These are phyloP conservation scores for Sphagnum contortum DNA, from an alignment of 225 moss, liverwort and hornwort genomes.

Conservation along the genomic window DNA sequence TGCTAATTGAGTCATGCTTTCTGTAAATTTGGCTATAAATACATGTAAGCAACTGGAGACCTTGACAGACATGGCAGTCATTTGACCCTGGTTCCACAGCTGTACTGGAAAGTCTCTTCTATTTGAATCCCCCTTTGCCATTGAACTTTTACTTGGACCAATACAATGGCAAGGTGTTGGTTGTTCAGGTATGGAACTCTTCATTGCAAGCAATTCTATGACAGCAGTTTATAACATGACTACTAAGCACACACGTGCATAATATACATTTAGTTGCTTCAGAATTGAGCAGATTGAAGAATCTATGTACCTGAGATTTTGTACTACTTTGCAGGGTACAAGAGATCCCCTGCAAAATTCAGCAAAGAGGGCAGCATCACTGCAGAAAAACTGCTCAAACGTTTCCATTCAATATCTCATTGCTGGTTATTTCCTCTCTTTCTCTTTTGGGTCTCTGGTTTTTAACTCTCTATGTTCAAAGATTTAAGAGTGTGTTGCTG, in stretches of 20 bases:
- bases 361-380: constrained; percentile 60
- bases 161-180: constrained; percentile 59
- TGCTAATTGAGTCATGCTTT: not conserved
- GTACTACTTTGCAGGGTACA: constrained; percentile 45
- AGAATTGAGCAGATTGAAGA: too few relatives aligned
- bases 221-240: too few relatives aligned
- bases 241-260: too few relatives aligned
- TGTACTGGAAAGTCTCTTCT: constrained; percentile 89
- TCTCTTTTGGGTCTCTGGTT: not conserved
- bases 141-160: constrained; percentile 89
- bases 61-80: constrained; percentile 63
- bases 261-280: too few relatives aligned
- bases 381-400: constrained; percentile 62
- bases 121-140: constrained; percentile 68
- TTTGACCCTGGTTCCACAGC: constrained; percentile 87
- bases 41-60: not conserved
- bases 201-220: too few relatives aligned
- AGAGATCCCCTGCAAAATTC: constrained; percentile 89
- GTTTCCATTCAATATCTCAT: constrained; percentile 70
- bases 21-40: too few relatives aligned
- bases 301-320: too few relatives aligned
- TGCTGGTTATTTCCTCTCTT: constrained; percentile 41
- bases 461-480: not conserved
- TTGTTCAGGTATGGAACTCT: constrained; percentile 59
- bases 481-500: too few relatives aligned